A percentile compares a stretch with the other conserved stretches of the same genome.
phyloP scores from a whole-genome alignment of 805 yeast genomes.

The Saccharomycopsis schoenii region DNA sequence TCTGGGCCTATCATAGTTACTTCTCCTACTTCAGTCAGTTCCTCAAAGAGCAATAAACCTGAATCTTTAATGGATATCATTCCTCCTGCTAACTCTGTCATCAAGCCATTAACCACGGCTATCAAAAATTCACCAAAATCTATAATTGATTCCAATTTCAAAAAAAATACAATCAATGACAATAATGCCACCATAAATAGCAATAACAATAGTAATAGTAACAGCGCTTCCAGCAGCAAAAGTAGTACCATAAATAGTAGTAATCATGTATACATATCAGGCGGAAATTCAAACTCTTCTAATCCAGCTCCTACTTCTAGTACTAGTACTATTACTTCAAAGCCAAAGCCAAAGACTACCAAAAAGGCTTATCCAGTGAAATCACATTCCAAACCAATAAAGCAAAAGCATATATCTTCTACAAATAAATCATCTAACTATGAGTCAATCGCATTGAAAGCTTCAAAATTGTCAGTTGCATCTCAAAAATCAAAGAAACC shows the following conservation, averaged over 20 bases:
- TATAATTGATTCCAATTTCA: not conserved
- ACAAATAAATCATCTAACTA: not conserved
- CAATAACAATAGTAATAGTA: not conserved
- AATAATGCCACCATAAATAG: not conserved
- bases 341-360: not conserved
- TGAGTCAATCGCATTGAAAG: constrained; percentile 9
- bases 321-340: not conserved
- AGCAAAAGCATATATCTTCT: not conserved
- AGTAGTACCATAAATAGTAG: not conserved
- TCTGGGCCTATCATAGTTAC: not conserved
- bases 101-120: not conserved
- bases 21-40: not conserved
- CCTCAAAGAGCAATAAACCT: not conserved
- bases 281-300: not conserved
- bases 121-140: not conserved
- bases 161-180: not conserved
- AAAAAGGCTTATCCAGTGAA: not conserved
- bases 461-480: constrained; percentile 8
- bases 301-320: not conserved
- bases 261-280: not conserved
- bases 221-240: not conserved
- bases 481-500: not conserved
- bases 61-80: not conserved
- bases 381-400: not conserved
- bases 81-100: not conserved